phyloP scores from a whole-genome alignment of 225 moss, liverwort and hornwort species.

The Asterella californica region DNA sequence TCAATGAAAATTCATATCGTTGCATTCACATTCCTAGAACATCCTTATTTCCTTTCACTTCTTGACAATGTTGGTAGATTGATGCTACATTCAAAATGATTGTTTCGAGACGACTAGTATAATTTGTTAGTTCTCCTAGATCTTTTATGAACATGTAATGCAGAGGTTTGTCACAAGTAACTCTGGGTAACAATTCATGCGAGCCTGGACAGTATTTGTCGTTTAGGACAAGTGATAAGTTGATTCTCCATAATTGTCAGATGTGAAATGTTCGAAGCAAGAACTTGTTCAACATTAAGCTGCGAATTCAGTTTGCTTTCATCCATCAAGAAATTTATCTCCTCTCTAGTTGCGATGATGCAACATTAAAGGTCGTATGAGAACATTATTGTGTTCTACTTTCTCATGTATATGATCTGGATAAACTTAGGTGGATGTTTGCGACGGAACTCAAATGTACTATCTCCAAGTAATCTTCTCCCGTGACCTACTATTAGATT shows the following conservation, averaged over 20 bases:
- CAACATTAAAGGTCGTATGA: constrained; percentile 57
- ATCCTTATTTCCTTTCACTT: no score
- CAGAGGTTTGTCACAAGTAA: no score
- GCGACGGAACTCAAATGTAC: neutral
- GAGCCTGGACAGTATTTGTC: no score
- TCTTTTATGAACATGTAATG: no score
- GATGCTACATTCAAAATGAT: no score
- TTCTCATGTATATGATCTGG: neutral
- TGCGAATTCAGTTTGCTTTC: constrained; percentile 65
- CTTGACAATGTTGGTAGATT: no score
- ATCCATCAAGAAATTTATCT: constrained; percentile 94
- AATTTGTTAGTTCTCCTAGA: no score
- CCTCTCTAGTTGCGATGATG: constrained; percentile 88
- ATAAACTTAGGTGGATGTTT: neutral
- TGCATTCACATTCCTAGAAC: constrained; percentile 68
- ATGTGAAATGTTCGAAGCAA: constrained; percentile 89
- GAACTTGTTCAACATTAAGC: constrained; percentile 82
- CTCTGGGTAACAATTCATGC: no score
- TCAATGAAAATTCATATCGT: constrained; percentile 68
- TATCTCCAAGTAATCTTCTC: neutral
- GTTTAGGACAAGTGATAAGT: neutral
- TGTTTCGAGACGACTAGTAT: no score
- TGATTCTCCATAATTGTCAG: constrained; percentile 24
- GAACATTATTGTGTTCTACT: neutral
- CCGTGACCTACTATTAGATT: no score